These are phyloP conservation scores for Tanacetum coccineum DNA, from an alignment of 129 eudicot genomes.

Conservation along the genomic window DNA sequence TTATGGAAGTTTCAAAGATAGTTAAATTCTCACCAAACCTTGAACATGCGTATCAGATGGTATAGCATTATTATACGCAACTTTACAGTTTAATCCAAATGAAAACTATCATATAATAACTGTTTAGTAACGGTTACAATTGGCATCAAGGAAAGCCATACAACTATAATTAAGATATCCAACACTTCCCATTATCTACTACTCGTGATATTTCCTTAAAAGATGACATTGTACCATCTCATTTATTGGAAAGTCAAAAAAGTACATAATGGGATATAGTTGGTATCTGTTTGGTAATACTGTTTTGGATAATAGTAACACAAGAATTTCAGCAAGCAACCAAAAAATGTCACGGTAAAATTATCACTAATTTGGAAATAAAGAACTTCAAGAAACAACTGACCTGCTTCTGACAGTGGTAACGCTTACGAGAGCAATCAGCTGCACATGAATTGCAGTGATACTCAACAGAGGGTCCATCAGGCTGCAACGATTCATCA, in stretches of 20 bases:
- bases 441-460: conserved; percentile 98
- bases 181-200: neutral
- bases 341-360: neutral
- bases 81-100: no score
- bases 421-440: conserved; percentile 96
- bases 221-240: conserved; percentile 2
- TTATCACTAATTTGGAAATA: conserved; percentile 2
- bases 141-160: neutral
- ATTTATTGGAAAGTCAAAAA: neutral
- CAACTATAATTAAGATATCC: neutral
- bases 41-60: no score
- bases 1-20: no score
- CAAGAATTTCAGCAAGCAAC: no score
- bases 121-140: no score
- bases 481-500: conserved; percentile 73
- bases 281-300: neutral
- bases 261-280: neutral
- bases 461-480: conserved; percentile 91
- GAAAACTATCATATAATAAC: no score
- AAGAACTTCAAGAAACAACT: conserved; percentile 26
- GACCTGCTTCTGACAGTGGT: conserved; percentile 99
- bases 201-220: neutral
- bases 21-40: no score
- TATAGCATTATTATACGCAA: no score
- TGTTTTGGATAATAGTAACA: conserved; percentile 10